Base-by-base conservation (phyloP, 768 basidiomycete genomes). In the Termitomyces sp. region DNA sequence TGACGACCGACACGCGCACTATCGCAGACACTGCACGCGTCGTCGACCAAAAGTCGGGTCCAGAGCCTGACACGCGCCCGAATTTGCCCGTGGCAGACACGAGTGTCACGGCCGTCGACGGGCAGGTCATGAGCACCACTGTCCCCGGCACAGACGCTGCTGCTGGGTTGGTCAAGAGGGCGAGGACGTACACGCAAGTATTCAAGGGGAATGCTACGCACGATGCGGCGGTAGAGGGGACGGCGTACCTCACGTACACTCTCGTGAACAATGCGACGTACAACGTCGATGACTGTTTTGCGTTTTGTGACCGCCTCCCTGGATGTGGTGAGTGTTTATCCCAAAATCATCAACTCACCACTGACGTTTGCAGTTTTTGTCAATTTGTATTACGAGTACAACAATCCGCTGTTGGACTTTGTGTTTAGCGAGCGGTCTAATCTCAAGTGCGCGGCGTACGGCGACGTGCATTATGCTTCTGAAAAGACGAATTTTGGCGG, bases 381-480 rank as follows among this genome's bases (percentile, higher is more conserved):
- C 13, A 81, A 81, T 60, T 55, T 81, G 24, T 81, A 72, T 56
- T 80, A 81, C 65, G 78, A 81, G 58, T 73, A 65, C 67, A 80
- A 79, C 64, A 79, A 79, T 59, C 57, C 64, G 8, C 68, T 73
- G 7, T 67, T 77, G 29, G 77, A 77, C 55, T 72, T 68, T 55
- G 70, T 74, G 29, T 72, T 71, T 58, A 61, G 58, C 43, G 69
- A 73, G 58, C 58, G 71, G 3, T 81, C 79, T 0, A 79, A 79
- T 58, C 69, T 80, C 64, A 80, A 79, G 65, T 81, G 80, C 50
- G 77, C 74, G 0, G 64, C 73, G 1, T 81, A 78, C 61, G 75
- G 69, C 5, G 79, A 80, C 53, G 61, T 72, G 31, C 78, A 79
- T 64, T 64, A 61, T 9, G 75, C 75, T 0, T 66, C 65, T 0